These are phyloP conservation scores for Zelopaecilomyces penicillatus DNA, from an alignment of 2,329 filamentous ascomycete genomes.

Conservation along the genomic window DNA sequence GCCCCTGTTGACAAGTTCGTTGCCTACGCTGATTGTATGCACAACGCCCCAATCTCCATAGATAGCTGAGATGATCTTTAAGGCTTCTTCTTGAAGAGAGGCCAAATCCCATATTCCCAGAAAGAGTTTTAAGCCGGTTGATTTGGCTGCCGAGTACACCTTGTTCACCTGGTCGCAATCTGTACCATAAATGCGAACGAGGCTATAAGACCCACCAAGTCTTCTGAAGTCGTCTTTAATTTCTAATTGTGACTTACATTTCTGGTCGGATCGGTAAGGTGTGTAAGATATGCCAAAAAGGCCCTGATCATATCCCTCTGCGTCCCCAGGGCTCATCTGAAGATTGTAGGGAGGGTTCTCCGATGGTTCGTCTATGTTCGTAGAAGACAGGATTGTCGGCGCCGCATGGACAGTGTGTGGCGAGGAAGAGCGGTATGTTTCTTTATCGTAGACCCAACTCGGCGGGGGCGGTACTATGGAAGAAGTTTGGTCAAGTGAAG, in stretches of 20 bases:
- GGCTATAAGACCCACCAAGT: slow-evolving; percentile 44
- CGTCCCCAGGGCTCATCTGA: not conserved
- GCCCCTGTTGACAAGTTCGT: slow-evolving; percentile 67
- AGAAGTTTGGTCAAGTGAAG: too few species aligned
- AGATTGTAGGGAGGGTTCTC: too few species aligned
- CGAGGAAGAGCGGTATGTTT: too few species aligned
- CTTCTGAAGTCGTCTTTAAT: slow-evolving; percentile 56
- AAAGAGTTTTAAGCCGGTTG: slow-evolving; percentile 62
- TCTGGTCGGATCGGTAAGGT: slow-evolving; percentile 40
- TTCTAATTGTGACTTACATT: slow-evolving; percentile 58
- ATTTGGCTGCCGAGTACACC: slow-evolving; percentile 53
- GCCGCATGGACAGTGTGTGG: too few species aligned
- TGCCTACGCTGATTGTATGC: slow-evolving; percentile 68
- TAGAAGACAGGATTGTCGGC: too few species aligned
- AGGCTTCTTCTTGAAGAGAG: slow-evolving; percentile 47
- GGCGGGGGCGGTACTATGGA: too few species aligned
- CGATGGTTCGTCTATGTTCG: too few species aligned
- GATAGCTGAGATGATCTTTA: slow-evolving; percentile 51
- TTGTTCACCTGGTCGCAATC: slow-evolving; percentile 66
- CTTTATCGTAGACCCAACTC: too few species aligned
- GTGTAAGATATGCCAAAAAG: slow-evolving; percentile 40
- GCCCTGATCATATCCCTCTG: not conserved
- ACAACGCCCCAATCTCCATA: slow-evolving; percentile 58
- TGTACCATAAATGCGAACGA: slow-evolving; percentile 70
- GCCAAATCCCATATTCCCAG: slow-evolving; percentile 63